Percentiles rank a stretch among this genome's conserved stretches.
phyloP scores from a whole-genome alignment of 371 early-diverging fungal genomes.

The Lichtheimia ramosa region DNA sequence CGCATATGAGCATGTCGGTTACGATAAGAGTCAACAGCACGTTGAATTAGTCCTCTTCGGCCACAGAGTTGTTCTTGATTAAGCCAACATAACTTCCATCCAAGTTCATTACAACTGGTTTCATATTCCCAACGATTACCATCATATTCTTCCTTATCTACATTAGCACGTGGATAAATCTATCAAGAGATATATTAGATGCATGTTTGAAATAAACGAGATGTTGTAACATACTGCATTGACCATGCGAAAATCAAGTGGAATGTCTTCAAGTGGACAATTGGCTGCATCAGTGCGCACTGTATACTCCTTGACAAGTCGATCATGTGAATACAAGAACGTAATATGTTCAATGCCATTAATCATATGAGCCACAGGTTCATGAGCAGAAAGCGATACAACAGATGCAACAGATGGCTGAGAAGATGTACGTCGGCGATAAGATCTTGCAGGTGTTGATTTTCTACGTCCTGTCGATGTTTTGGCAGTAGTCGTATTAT shows the following conservation, averaged over 20 bases:
- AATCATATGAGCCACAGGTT: slow-evolving; percentile 39
- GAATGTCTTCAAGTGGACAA: slow-evolving; percentile 58
- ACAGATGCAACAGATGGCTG: slow-evolving; percentile 49
- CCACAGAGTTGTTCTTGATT: slow-evolving; percentile 79
- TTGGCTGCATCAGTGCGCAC: slow-evolving; percentile 79
- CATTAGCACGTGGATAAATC: slow-evolving; percentile 85
- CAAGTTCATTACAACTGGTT: slow-evolving; percentile 81
- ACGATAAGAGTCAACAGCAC: slow-evolving; percentile 90
- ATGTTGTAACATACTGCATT: slow-evolving; percentile 57
- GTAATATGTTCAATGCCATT: slow-evolving; percentile 66
- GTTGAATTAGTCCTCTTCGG: slow-evolving; percentile 84
- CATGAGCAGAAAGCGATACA: slow-evolving; percentile 54
- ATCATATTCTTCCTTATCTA: slow-evolving; percentile 59
- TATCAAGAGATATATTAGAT: neutral
- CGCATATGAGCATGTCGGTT: slow-evolving; percentile 79
- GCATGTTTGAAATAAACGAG: neutral
- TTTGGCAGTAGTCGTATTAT: neutral
- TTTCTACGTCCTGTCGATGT: slow-evolving; percentile 7
- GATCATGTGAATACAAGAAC: slow-evolving; percentile 67
- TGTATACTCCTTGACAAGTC: slow-evolving; percentile 66
- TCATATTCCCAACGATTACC: slow-evolving; percentile 94
- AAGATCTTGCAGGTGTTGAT: slow-evolving; percentile 7
- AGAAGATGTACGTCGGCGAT: slow-evolving; percentile 36
- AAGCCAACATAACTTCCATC: slow-evolving; percentile 83
- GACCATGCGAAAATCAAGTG: slow-evolving; percentile 65